Evolutionary conservation across 371 early-diverging fungal genomes (phyloP).

Genomic region (Mortierella sp.): DNA sequence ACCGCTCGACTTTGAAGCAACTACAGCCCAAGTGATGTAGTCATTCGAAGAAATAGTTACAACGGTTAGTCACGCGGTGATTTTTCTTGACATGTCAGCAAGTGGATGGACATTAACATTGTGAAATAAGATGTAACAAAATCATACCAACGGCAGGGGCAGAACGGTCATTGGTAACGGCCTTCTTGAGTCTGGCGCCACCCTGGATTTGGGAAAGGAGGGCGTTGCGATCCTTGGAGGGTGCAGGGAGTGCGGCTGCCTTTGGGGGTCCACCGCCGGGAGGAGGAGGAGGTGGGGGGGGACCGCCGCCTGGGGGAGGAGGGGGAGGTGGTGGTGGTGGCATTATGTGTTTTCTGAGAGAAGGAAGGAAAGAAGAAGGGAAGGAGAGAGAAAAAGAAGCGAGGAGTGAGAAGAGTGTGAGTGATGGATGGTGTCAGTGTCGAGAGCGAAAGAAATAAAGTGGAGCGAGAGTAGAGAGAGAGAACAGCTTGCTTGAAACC

Average conservation of each 20-base stretch:
- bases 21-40: conserved; percentile 11
- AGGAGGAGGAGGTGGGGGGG: conserved; percentile 34
- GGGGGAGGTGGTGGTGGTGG: conserved; percentile 52
- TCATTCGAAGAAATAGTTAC: not conserved
- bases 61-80: conserved; percentile 6
- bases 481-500: not conserved
- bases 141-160: conserved; percentile 69
- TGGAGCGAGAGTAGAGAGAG: not conserved
- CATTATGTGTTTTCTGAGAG: not conserved
- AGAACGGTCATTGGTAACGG: conserved; percentile 87
- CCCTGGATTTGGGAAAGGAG: conserved; percentile 83
- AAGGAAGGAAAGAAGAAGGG: not conserved
- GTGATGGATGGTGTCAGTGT: not conserved
- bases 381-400: not conserved
- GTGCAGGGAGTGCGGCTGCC: conserved; percentile 21
- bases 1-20: conserved; percentile 36
- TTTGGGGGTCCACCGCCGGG: conserved; percentile 38
- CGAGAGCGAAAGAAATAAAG: not conserved
- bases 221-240: conserved; percentile 59
- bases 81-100: not conserved
- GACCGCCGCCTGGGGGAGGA: conserved; percentile 24
- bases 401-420: not conserved
- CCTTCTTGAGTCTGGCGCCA: conserved; percentile 81
- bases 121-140: not conserved
- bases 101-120: not conserved